Evolutionary conservation across 1,284 basidiomycete genomes (phyloP), one percentile per base, ranked within the genome.

Genomic region (Naganishia liquefaciens): DNA sequence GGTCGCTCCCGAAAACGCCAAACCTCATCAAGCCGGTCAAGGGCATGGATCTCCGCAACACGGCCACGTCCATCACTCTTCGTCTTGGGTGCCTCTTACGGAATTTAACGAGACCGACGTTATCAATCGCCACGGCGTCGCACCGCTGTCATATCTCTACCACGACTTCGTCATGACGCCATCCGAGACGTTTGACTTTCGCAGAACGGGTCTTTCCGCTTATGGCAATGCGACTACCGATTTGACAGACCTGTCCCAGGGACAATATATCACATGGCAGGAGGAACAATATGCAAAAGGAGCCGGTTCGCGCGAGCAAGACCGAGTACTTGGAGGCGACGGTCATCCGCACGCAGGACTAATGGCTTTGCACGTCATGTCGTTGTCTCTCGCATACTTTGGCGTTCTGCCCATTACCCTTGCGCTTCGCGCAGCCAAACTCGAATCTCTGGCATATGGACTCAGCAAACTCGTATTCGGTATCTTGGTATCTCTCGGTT

Each of bases 351-450:
- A 76, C 52, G 67, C 64, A 44, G 68, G 69, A 0, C 63, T 77
- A 64, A 72, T 74, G 69, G 19, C 71, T 13, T 40, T 70, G 37
- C 76, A 78, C 68, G 72, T 73, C 28, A 55, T 53, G 3, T 64
- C 65, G 15, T 73, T 75, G 68, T 62, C 65, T 3, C 40, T 67
- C 11, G 74, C 76, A 17, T 78, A 76, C 67, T 77, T 76, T 70
- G 75, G 57, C 2, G 55, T 68, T 1, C 66, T 78, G 10, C 76
- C 76, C 3, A 68, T 76, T 19, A 65, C 75, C 74, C 44, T 63
- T 9, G 62, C 62, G 2, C 19, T 63, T 2, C 44, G 54, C 23
- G 55, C 63, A 5, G 63, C 50, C n/a, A 53, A 60, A 37, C 27
- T 49, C 49, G 44, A 72, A 72, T 73, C 39, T 5, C 17, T 47